Evolutionary conservation across 139 green algal genomes (phyloP).

Genomic region (Chlorella sp.): DNA sequence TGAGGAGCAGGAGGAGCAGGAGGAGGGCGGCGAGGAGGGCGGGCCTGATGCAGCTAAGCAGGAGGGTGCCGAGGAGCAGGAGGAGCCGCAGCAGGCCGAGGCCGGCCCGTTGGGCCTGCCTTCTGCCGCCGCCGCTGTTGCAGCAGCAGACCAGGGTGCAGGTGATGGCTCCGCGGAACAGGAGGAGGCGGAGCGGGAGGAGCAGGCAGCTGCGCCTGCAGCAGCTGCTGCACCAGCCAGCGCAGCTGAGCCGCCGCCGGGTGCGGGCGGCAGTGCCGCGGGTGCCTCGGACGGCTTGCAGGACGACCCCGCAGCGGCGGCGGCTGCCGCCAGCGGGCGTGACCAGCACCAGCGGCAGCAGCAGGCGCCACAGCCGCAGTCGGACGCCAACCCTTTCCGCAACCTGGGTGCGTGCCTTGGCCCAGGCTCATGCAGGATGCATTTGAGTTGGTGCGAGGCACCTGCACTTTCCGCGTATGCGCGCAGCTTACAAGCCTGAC

Average conservation of each 20-base stretch:
- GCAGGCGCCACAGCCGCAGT: conserved; percentile 9
- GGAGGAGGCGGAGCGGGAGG: conserved; percentile 27
- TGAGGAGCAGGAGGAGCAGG: conserved; percentile 33
- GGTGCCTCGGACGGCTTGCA: conserved; percentile 34
- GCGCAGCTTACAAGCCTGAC: too few relatives aligned
- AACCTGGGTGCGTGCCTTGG: conserved; percentile 41
- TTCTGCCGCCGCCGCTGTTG: conserved; percentile 41
- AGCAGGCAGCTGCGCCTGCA: conserved; percentile 4
- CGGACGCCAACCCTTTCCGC: conserved; percentile 77
- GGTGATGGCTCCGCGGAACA: conserved; percentile 33
- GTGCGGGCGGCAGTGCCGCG: conserved; percentile 22
- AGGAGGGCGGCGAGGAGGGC: background rate
- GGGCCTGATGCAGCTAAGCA: background rate
- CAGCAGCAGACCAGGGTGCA: conserved; percentile 28
- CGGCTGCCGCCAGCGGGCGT: conserved; percentile 4
- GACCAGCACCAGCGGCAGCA: background rate
- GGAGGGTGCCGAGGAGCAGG: background rate
- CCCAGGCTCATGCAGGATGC: too few relatives aligned
- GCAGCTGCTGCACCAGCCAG: background rate
- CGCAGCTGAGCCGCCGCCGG: conserved; percentile 22
- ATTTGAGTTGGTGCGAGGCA: too few relatives aligned
- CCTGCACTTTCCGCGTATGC: too few relatives aligned
- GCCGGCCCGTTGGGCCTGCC: conserved; percentile 63
- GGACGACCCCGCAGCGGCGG: conserved; percentile 14
- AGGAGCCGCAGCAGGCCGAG: conserved; percentile 35